Evolutionary conservation across 2,329 filamentous ascomycete species (phyloP).

Genomic region (Hypocrella siamensis): DNA sequence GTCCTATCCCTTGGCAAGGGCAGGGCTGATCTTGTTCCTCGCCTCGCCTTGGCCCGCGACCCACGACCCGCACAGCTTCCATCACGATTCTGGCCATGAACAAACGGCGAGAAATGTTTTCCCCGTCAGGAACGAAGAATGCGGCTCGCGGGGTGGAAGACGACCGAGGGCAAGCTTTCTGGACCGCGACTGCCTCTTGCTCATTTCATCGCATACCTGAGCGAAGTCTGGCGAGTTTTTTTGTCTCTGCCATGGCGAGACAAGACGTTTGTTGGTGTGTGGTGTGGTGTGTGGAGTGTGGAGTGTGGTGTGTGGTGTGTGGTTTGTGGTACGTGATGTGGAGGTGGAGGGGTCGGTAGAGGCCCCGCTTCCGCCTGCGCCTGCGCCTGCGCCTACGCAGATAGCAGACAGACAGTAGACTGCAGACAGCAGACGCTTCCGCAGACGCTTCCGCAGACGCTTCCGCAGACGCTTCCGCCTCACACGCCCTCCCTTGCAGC

Average conservation of each 20-base stretch:
- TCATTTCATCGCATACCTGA: slow-evolving; percentile 26
- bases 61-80: no score
- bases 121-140: slow-evolving; percentile 12
- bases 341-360: no score
- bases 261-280: no score
- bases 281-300: no score
- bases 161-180: slow-evolving; percentile 8
- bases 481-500: slow-evolving; percentile 17
- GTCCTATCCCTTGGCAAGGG: slow-evolving; percentile 7
- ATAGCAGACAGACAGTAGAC: no score
- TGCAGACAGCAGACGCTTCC: no score
- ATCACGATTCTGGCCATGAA: slow-evolving; percentile 1
- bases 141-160: slow-evolving; percentile 10
- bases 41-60: no score
- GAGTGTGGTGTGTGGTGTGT: no score
- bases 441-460: background rate
- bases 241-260: no score
- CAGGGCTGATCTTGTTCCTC: no score
- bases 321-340: no score
- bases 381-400: background rate
- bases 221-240: no score
- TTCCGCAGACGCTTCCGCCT: background rate
- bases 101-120: background rate
- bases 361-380: background rate
- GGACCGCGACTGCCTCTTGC: slow-evolving; percentile 24